phyloP scores from a whole-genome alignment of 768 basidiomycete species.

The Rhizopogon vinicolor region DNA sequence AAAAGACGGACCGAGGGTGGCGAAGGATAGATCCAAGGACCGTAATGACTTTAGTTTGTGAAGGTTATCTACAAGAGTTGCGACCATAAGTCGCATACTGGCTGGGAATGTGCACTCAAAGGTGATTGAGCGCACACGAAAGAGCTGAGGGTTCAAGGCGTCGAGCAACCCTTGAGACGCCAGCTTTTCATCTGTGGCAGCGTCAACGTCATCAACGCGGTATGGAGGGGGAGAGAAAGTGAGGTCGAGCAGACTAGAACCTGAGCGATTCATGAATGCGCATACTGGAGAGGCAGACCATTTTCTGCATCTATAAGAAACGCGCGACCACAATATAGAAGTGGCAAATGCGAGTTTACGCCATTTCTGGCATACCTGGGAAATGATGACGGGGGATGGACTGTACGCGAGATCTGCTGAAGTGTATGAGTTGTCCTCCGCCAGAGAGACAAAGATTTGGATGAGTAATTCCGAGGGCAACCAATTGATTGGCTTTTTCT shows the following conservation, averaged over 20 bases:
- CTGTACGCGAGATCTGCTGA: slow-evolving; percentile 21
- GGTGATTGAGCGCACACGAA: slow-evolving; percentile 29
- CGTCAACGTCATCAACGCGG: slow-evolving; percentile 9
- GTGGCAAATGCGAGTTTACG: slow-evolving; percentile 38
- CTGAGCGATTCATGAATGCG: slow-evolving; percentile 34
- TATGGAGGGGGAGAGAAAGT: slow-evolving; percentile 23
- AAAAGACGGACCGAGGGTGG: slow-evolving; percentile 20
- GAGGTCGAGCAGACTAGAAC: slow-evolving; percentile 29
- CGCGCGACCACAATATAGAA: slow-evolving; percentile 41
- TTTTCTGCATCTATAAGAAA: slow-evolving; percentile 23
- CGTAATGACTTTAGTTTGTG: slow-evolving; percentile 16
- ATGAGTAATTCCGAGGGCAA: slow-evolving; percentile 45
- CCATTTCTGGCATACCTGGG: slow-evolving; percentile 50
- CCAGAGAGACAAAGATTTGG: slow-evolving; percentile 35
- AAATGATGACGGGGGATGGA: slow-evolving; percentile 34
- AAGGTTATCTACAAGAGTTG: slow-evolving; percentile 11
- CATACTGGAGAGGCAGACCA: slow-evolving; percentile 20
- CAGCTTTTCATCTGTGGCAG: slow-evolving; percentile 6
- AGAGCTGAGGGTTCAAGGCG: slow-evolving; percentile 14
- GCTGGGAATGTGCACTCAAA: slow-evolving; percentile 26
- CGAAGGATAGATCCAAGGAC: slow-evolving; percentile 24
- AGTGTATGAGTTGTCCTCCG: slow-evolving; percentile 20
- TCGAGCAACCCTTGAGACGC: slow-evolving; percentile 22
- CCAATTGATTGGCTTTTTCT: slow-evolving; percentile 45
- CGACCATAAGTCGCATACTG: slow-evolving; percentile 25